phyloP scores from a whole-genome alignment of 2,329 filamentous ascomycete species.

The Amesomyces nigricolor region DNA sequence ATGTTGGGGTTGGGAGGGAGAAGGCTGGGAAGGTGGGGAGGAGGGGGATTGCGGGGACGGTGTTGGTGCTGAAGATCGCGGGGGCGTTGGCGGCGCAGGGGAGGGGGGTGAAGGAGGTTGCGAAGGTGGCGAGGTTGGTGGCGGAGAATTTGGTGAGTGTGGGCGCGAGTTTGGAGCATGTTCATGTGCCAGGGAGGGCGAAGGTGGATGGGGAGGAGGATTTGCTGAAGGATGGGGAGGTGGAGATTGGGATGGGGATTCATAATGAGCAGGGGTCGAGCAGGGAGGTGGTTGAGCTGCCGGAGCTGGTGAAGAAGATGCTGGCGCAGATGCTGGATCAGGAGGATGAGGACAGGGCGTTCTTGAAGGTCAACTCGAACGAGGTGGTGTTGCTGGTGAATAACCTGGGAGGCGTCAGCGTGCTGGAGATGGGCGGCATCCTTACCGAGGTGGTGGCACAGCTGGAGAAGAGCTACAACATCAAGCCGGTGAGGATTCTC shows the following conservation, averaged over 20 bases:
- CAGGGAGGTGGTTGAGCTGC: conserved; percentile 46
- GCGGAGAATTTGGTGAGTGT: conserved; percentile 77
- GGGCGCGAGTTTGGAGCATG: conserved; percentile 78
- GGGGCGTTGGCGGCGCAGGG: conserved; percentile 76
- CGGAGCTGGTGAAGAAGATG: conserved; percentile 58
- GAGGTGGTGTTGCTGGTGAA: conserved; percentile 68
- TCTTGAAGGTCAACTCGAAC: conserved; percentile 55
- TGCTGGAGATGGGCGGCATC: conserved; percentile 67
- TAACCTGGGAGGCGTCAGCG: conserved; percentile 69
- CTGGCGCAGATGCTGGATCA: conserved; percentile 62
- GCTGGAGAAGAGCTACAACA: conserved; percentile 50
- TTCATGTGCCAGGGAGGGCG: conserved; percentile 82
- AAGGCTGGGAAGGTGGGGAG: conserved; percentile 88
- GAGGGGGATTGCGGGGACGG: conserved; percentile 84
- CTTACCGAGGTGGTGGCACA: conserved; percentile 62
- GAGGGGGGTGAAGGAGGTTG: conserved; percentile 62
- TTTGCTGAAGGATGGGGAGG: conserved; percentile 47
- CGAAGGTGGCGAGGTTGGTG: conserved; percentile 62
- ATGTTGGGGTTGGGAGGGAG: conserved; percentile 78
- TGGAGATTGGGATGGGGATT: conserved; percentile 71
- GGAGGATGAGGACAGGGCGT: conserved; percentile 63
- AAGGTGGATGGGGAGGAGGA: conserved; percentile 38
- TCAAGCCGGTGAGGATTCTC: conserved; percentile 59
- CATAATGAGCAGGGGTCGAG: conserved; percentile 63
- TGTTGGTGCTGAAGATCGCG: conserved; percentile 84